Evolutionary conservation across 2,329 filamentous ascomycete species (phyloP), one percentile per base, ranked within the genome.

Genomic region (Teratosphaeria zuluensis): DNA sequence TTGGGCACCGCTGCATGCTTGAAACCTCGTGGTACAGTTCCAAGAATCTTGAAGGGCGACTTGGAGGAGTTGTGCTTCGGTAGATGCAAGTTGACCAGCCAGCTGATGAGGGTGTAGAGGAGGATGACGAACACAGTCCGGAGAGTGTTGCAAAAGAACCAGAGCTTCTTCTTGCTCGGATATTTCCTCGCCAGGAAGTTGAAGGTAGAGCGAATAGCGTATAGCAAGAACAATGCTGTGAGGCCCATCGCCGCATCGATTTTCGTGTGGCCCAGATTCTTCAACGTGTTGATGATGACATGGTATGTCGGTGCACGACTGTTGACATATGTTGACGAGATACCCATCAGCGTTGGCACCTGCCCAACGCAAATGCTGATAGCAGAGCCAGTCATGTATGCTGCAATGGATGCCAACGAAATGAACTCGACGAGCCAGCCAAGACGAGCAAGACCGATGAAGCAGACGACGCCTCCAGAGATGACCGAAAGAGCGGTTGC

Each of bases 311-410:
- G 75, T 16, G 83, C 91, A 65, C 90, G 81, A 14, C 85, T 95
- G 19, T 60, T 59, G 57, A 65, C 63, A 19, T 59, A 62, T n/a
- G 42, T 63, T 16, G 42, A 8, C 0, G 79, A 80, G 69, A 96
- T 86, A 6, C 94, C 94, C 76, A 99, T 82, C 72, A 97, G 76
- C 1, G 82, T 81, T 1, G 89, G 87, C 4, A 96, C 80, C 73
- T 99, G 94, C 35, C 94, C 92, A 28, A 84, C 82, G 16, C 84
- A 85, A 69, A 99, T 97, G 67, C 84, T 95, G 73, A 99, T 82
- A 57, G 92, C 91, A 4, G 92, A 96, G 2, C 92, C 92, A 0
- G 94, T 97, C 89, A 97, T 96, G 78, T 96, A 97, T 2, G 94
- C 91, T 0, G 89, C 92, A 57, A 97, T 89, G 0, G 92, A 89